These are phyloP conservation scores for Lecanicillium sp. DNA, from an alignment of 2,329 filamentous ascomycete genomes.

Conservation along the genomic window DNA sequence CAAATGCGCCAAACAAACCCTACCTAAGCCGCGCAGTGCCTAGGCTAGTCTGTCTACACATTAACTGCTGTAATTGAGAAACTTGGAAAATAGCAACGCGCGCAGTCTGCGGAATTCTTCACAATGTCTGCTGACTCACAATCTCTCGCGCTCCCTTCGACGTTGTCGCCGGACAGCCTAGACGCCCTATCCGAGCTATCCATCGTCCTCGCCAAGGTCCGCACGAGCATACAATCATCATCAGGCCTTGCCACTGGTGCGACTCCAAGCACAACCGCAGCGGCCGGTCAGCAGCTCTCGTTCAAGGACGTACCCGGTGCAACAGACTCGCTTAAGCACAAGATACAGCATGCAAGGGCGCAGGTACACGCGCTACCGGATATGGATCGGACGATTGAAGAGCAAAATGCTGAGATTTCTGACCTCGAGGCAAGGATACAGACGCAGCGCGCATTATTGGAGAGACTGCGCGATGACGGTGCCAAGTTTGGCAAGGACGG, in stretches of 20 bases:
- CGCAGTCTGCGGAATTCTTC: no score
- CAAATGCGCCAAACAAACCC: no score
- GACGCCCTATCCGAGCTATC: conserved; percentile 80
- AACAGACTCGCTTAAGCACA: conserved; percentile 71
- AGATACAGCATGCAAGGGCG: conserved; percentile 68
- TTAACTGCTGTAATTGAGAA: no score
- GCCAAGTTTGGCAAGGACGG: conserved; percentile 23
- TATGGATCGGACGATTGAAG: conserved; percentile 54
- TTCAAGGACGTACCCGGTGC: conserved; percentile 73
- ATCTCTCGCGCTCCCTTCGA: conserved; percentile 46
- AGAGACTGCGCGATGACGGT: conserved; percentile 43
- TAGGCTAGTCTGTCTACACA: no score
- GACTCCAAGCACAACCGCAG: conserved; percentile 21
- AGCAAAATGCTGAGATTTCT: conserved; percentile 64
- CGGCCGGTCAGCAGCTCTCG: conserved; percentile 27
- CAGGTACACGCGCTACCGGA: conserved; percentile 61
- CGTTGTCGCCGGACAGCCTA: conserved; percentile 73
- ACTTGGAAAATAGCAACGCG: no score
- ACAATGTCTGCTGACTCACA: conserved; percentile 25
- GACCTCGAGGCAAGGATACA: conserved; percentile 56
- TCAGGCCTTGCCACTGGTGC: conserved; percentile 30
- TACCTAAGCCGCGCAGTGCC: no score
- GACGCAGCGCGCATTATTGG: conserved; percentile 52
- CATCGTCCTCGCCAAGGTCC: conserved; percentile 66
- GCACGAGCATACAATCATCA: conserved; percentile 36